Evolutionary conservation across 2,329 filamentous ascomycete genomes (phyloP).

Genomic region (Fusarium coffeatum): DNA sequence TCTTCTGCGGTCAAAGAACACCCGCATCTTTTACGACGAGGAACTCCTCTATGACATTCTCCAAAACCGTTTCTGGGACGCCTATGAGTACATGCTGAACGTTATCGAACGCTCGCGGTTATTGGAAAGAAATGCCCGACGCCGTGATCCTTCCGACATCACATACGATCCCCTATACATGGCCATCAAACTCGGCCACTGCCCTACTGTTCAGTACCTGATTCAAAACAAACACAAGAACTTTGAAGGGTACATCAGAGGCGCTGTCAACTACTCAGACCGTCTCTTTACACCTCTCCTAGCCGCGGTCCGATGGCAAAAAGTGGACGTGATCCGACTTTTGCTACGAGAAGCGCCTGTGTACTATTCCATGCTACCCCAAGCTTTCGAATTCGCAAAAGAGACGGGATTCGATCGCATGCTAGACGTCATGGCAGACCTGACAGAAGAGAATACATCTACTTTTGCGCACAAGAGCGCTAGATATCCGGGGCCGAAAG

Average conservation of each 20-base stretch:
- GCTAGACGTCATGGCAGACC: slow-evolving; percentile 31
- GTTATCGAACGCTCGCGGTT: slow-evolving; percentile 43
- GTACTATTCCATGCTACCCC: slow-evolving; percentile 33
- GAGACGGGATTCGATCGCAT: slow-evolving; percentile 31
- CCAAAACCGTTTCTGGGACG: slow-evolving; percentile 37
- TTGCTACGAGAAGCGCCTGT: slow-evolving; percentile 35
- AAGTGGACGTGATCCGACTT: slow-evolving; percentile 38
- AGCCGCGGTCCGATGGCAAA: slow-evolving; percentile 47
- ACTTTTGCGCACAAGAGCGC: slow-evolving; percentile 15
- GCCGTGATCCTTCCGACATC: slow-evolving; percentile 40
- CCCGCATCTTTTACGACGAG: slow-evolving; percentile 41
- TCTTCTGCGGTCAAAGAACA: slow-evolving; percentile 43
- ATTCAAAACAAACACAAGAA: slow-evolving; percentile 26
- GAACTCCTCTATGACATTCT: slow-evolving; percentile 45
- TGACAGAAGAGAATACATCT: neutral
- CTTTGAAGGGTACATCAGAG: slow-evolving; percentile 43
- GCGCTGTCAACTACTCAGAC: slow-evolving; percentile 4
- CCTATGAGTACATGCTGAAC: slow-evolving; percentile 47
- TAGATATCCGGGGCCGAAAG: slow-evolving; percentile 16
- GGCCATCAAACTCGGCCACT: slow-evolving; percentile 46
- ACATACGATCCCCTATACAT: slow-evolving; percentile 47
- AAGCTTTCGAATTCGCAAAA: slow-evolving; percentile 41
- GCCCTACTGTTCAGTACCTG: slow-evolving; percentile 24
- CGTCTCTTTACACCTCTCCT: slow-evolving; percentile 46
- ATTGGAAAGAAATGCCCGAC: slow-evolving; percentile 4